Base-by-base conservation (phyloP, 2,329 filamentous ascomycete genomes). In the Chaetomiaceae sp. region DNA sequence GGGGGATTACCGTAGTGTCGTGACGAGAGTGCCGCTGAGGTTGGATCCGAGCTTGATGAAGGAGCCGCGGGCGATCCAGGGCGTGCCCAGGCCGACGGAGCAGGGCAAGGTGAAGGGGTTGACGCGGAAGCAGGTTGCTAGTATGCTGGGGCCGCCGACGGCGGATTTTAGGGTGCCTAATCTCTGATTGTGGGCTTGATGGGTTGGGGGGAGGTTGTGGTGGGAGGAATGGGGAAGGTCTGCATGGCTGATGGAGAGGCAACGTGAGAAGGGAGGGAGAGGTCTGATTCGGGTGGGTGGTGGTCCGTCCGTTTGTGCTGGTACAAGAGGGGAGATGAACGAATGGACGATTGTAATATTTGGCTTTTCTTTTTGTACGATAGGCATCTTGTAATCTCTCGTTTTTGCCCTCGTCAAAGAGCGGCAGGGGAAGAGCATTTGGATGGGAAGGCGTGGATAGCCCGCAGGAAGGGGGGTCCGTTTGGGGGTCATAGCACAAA, bases 21-120 rank as follows among this genome's bases (percentile, higher is more conserved):
- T 83, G 50, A 83, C 82, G 12, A 73, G 83, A 61, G 84, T 89
- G 34, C 94, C 94, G 5, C 84, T 89, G 7, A 91, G 89, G 65
- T 79, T 99, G 9, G 94, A 99, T 64, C 81, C 86, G 4, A 81
- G 84, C 14, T 75, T 96, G 43, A 96, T 97, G 90, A 89, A 90
- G 68, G 91, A 96, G 71, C 91, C 91, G 27, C 82, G 91, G 54
- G 84, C 89, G 58, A 92, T 96, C 36, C 90, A 95, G 68, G 91
- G 91, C 33, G 84, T 91, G n/a, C 91, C 91, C 22, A 74, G 81
- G 31, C 76, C 79, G 17, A 79, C 81, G 54, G 75, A 76, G 52
- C 73, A 74, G n/a, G 73, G 75, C n/a, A 69, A 76, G 29, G 71
- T 71, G 7, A 73, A 73, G 36, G 76, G 77, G 25, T 69, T 83